Evolutionary conservation across 148 eudicot genomes (phyloP).

Genomic region (Agrostemma githago): DNA sequence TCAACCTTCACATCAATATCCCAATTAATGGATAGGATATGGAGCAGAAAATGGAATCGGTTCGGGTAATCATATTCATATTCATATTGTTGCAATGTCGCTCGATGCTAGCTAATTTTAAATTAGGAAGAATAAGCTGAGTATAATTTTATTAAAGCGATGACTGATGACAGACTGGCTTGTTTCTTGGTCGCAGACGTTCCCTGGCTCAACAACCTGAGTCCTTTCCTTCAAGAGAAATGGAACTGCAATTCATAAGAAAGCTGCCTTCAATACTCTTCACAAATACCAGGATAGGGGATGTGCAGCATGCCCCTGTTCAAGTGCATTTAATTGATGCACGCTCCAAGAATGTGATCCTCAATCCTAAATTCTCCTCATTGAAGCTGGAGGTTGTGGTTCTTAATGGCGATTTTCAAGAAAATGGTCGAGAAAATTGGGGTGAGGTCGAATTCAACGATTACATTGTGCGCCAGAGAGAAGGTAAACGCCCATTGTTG

Average conservation of each 20-base stretch:
- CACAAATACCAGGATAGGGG: conserved; percentile 47
- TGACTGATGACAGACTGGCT: neutral
- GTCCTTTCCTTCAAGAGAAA: conserved; percentile 33
- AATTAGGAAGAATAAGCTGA: no score
- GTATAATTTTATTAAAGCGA: no score
- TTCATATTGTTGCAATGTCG: no score
- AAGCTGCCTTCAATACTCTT: conserved; percentile 47
- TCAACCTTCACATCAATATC: no score
- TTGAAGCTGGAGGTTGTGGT: conserved; percentile 46
- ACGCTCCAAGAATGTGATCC: conserved; percentile 28
- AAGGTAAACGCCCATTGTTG: conserved; percentile 74
- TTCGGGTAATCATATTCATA: no score
- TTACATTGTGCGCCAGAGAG: conserved; percentile 46
- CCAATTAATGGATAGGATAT: no score
- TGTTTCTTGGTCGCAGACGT: conserved; percentile 12
- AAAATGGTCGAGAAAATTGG: conserved; percentile 60
- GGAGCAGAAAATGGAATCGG: no score
- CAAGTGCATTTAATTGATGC: conserved; percentile 52
- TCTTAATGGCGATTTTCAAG: conserved; percentile 57
- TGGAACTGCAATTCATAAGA: conserved; percentile 46
- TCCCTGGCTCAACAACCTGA: conserved; percentile 31
- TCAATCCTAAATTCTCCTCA: conserved; percentile 44
- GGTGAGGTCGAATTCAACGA: conserved; percentile 36
- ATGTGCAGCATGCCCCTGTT: conserved; percentile 36
- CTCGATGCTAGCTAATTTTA: no score